Base-by-base conservation (phyloP, 352 stramenopile species). In the Globisporangium camurandrum region DNA sequence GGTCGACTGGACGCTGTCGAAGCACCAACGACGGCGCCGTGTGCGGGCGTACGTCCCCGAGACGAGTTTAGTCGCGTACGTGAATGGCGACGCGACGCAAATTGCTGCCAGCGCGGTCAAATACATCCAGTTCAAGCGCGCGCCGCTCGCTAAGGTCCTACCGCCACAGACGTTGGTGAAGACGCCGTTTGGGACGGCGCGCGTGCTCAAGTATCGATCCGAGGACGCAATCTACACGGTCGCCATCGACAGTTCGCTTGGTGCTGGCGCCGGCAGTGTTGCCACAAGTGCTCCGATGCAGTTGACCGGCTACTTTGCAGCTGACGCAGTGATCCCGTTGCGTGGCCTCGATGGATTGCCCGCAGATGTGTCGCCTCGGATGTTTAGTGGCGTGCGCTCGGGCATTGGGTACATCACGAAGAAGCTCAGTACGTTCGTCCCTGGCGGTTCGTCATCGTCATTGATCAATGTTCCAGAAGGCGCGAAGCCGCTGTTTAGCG, bases 341-440 rank as follows among this genome's bases (percentile, higher is more conserved):
- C 30, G 9, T 12, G 54, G 55, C n/a, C 57, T 67, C 24, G 65
- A 72, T 1, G 61, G 59, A 1, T 64, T 71, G 9, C 30, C 66
- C 10, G 62, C 69, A 22, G 67, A 58, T 5, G 52, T 67, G 1
- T 87, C 76, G 14, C 79, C 79, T 7, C 72, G 76, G 26, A 88
- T 86, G 67, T 86, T 90, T 44, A 66, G 69, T 7, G 79, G 79
- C 26, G 76, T 90, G 17, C 76, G 79, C 11, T 88, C 75, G 0
- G 65, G 79, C 24, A 59, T 90, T 7, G 79, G 79, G 17, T 90
- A 87, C 43, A 86, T 90, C 44, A 90, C 79, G 4, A 88, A 88
- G 52, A 84, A 84, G 41, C 59, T 90, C 14, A 85, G 71, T 42
- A 87, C 68, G 17, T 88, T 90, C 48, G 79, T 86, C 0, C 76